Evolutionary conservation across 192 early-diverging fungal species (phyloP).

Genomic region (Lunasporangiospora selenospora): DNA sequence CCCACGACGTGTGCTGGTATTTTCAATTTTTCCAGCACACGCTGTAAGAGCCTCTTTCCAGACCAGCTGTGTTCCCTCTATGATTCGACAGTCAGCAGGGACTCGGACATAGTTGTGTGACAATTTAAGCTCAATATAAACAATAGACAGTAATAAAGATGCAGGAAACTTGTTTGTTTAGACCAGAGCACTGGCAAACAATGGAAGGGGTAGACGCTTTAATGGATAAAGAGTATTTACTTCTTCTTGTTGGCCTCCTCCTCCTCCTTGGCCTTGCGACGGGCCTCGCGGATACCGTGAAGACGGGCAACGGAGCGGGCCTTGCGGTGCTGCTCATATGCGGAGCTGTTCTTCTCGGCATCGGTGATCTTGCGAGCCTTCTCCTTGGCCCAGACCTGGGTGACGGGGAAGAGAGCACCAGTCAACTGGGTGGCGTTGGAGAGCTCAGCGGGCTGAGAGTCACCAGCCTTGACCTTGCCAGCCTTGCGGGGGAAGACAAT

Average conservation of each 20-base stretch:
- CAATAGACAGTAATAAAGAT: no score
- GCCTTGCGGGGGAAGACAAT: slow-evolving; percentile 97
- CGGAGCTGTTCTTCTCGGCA: slow-evolving; percentile 59
- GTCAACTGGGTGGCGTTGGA: slow-evolving; percentile 68
- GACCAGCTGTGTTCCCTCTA: no score
- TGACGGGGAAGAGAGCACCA: slow-evolving; percentile 71
- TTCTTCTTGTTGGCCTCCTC: slow-evolving; percentile 85
- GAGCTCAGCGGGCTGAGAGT: slow-evolving; percentile 64
- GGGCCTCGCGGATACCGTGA: slow-evolving; percentile 80
- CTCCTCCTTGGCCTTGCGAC: slow-evolving; percentile 81
- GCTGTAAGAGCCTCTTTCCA: no score
- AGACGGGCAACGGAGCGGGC: slow-evolving; percentile 77
- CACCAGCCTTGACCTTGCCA: slow-evolving; percentile 87
- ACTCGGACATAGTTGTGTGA: no score
- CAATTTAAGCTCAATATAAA: no score
- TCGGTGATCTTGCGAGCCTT: slow-evolving; percentile 58
- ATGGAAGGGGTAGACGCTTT: neutral
- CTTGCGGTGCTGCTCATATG: slow-evolving; percentile 79
- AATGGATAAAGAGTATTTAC: slow-evolving; percentile 35
- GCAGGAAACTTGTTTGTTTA: slow-evolving; percentile 1
- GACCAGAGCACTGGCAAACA: slow-evolving; percentile 28
- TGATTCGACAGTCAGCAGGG: no score
- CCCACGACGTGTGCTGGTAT: no score
- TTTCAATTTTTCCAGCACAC: no score
- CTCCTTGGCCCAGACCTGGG: slow-evolving; percentile 57